Evolutionary conservation across 23 red algal genomes (phyloP).

Genomic region (Gracilaria domingensis): DNA sequence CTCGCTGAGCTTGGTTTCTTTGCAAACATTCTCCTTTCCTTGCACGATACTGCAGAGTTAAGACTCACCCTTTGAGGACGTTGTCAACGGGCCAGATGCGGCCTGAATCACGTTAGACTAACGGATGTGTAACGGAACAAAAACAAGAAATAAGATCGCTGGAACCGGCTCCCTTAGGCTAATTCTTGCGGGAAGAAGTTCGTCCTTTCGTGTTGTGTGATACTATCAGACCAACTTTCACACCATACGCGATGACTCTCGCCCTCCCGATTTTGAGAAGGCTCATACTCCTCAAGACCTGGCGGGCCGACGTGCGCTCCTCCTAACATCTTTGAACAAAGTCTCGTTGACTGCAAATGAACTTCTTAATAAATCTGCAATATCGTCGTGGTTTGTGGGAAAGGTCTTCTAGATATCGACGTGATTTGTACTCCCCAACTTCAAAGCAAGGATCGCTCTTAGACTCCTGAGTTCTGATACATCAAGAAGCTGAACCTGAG

Average conservation of each 20-base stretch:
- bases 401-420: background rate
- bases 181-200: background rate
- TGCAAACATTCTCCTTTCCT: no score
- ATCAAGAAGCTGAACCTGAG: background rate
- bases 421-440: background rate
- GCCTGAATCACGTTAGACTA: background rate
- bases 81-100: background rate
- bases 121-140: background rate
- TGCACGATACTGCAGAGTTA: no score
- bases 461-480: background rate
- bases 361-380: no score
- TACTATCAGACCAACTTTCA: background rate
- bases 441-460: background rate
- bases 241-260: background rate
- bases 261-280: background rate
- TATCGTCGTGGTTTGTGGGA: background rate
- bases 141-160: background rate
- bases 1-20: no score
- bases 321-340: no score
- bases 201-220: background rate
- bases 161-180: background rate
- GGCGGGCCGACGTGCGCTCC: no score
- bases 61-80: no score
- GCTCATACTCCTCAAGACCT: no score
- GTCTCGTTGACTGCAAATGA: no score